These are phyloP conservation scores for Nematocida ausubeli DNA, from an alignment of 371 early-diverging fungal genomes.

Conservation along the genomic window DNA sequence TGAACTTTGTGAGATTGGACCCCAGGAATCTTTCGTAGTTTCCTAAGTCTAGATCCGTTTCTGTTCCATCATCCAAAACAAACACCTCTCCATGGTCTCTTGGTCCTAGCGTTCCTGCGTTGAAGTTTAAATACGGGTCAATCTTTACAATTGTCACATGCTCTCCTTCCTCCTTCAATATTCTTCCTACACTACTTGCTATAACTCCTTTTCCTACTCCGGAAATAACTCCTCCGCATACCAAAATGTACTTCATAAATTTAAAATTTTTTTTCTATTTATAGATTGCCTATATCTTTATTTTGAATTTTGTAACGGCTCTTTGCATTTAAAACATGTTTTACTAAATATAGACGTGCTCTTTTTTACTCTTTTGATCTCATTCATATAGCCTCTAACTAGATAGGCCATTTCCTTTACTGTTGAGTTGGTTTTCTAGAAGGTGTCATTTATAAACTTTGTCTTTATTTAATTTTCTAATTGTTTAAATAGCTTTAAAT, in stretches of 20 bases:
- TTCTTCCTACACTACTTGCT: slow-evolving; percentile 86
- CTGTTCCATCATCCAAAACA: slow-evolving; percentile 95
- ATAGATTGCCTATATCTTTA: slow-evolving; percentile 12
- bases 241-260: slow-evolving; percentile 77
- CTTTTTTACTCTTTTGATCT: too few species aligned
- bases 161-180: slow-evolving; percentile 85
- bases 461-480: too few species aligned
- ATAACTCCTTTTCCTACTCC: slow-evolving; percentile 98
- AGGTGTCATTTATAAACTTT: too few species aligned
- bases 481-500: too few species aligned
- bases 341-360: not conserved
- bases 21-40: slow-evolving; percentile 96
- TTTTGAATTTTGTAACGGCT: not conserved
- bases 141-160: slow-evolving; percentile 95
- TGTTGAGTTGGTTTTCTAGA: too few species aligned
- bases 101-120: slow-evolving; percentile 91
- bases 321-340: too few species aligned
- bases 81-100: slow-evolving; percentile 95
- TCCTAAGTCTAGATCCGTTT: slow-evolving; percentile 95
- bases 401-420: too few species aligned
- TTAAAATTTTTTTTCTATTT: slow-evolving; percentile 38
- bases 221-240: slow-evolving; percentile 93
- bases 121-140: slow-evolving; percentile 96
- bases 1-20: slow-evolving; percentile 80
- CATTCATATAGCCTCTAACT: too few species aligned